Base-by-base conservation (phyloP, 2,329 filamentous ascomycete genomes). In the Phyllosticta citrichinensis region DNA sequence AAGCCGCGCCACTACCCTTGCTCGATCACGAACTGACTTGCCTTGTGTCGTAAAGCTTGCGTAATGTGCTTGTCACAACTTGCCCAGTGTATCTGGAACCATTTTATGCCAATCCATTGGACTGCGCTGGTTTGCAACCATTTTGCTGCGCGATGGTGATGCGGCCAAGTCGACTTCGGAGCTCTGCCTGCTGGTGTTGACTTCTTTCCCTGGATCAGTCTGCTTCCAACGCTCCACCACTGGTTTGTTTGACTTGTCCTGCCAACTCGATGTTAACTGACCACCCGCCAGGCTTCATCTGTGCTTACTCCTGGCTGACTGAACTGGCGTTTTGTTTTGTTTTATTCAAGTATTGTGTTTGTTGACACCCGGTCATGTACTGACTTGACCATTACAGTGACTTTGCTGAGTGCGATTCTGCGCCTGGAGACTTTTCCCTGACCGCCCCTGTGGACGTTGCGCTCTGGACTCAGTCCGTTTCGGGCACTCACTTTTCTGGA, bases 401-500 rank as follows among this genome's bases (percentile, higher is more conserved):
- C 66, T 71, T 69, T 68, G 69, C 67, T 68, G 73, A 72, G 67
- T 72, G 74, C 65, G 65, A 70, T 62, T 69, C 66, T 65, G 63
- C 66, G 27, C 60, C 60, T 65, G 70, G 70, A 56, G 60, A 62
- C 35, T 64, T 70, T 68, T 68, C 67, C 61, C 73, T 69, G 67
- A 69, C 66, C 62, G 67, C 70, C 62, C 63, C 65, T 55, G 55
- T 68, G 57, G 70, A 74, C 68, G 74, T 75, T 68, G 69, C 71
- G 63, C 68, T 74, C 70, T 76, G 74, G 74, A 73, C 68, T 64
- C 72, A 75, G 63, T 70, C 73, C 60, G 71, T 75, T 25, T 68
- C 72, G 24, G 68, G 70, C 60, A 67, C 67, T n/a, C 55, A 70
- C 64, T 66, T 68, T 63, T 66, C 69, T 60, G 68, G 66, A 64